These are phyloP conservation scores for Populus pruinosa DNA, from an alignment of 345 rosid genomes.

Conservation along the genomic window DNA sequence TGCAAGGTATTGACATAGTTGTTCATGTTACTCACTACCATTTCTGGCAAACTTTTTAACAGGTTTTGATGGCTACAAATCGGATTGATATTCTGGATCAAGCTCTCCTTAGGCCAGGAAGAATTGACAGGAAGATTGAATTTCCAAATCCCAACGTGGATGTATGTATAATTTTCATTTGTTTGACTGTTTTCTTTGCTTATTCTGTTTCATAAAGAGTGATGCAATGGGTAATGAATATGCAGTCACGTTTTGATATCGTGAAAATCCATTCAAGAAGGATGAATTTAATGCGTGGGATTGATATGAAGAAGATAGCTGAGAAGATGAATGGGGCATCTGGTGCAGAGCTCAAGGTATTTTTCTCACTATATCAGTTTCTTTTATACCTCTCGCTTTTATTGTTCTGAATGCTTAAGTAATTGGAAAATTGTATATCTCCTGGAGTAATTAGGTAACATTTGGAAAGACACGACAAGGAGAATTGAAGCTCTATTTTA, in stretches of 20 bases:
- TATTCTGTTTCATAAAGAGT: not conserved
- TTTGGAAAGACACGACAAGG: not conserved
- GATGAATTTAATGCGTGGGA: slow-evolving; percentile 98
- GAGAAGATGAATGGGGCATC: slow-evolving; percentile 99
- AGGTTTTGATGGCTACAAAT: slow-evolving; percentile 88
- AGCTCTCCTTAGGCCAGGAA: slow-evolving; percentile 15
- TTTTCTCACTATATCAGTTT: not conserved
- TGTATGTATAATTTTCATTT: slow-evolving; percentile 27
- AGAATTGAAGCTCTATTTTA: not conserved
- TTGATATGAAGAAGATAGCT: slow-evolving; percentile 95
- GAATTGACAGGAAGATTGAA: slow-evolving; percentile 22
- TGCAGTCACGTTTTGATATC: slow-evolving; percentile 92
- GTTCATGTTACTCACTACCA: not conserved
- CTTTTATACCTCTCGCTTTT: not conserved
- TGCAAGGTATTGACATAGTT: not conserved
- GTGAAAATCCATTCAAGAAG: slow-evolving; percentile 93
- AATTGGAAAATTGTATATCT: not conserved
- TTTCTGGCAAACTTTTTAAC: slow-evolving; percentile 4
- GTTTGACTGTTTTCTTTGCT: not conserved
- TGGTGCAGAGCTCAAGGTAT: slow-evolving; percentile 98
- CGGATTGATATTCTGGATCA: slow-evolving; percentile 22
- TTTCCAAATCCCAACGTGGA: slow-evolving; percentile 82
- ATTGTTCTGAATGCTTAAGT: not conserved
- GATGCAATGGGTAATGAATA: slow-evolving; percentile 4
- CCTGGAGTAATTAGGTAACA: not conserved